Percentiles rank a stretch among this genome's conserved stretches.
Conservation (phyloP, 352 stramenopile species). For the Phytophthora ohioensis region DNA sequence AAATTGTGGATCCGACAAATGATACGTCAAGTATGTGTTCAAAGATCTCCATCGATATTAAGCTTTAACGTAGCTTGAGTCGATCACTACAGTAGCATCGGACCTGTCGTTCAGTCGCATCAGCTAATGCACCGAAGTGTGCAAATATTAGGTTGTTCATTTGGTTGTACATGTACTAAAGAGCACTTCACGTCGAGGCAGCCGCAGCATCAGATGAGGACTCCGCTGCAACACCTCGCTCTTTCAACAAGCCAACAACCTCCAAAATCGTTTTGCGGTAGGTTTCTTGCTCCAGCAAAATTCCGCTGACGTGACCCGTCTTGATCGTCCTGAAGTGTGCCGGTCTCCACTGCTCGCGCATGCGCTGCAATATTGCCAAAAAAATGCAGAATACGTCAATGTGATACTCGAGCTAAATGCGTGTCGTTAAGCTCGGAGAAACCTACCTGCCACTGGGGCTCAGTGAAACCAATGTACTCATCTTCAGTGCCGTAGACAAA, state of each 20-base stretch:
- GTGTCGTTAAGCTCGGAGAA: not conserved
- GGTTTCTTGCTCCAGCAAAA: constrained; percentile 73
- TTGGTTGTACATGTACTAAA: not conserved
- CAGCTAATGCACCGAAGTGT: not conserved
- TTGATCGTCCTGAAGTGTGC: constrained; percentile 73
- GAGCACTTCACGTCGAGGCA: constrained; percentile 8
- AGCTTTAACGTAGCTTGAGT: constrained; percentile 4
- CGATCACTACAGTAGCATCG: not conserved
- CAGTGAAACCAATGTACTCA: constrained; percentile 74
- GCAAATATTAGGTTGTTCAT: constrained; percentile 11
- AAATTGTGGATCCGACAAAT: not conserved
- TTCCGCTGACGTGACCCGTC: constrained; percentile 81
- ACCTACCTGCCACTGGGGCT: constrained; percentile 66
- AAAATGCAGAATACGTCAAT: not conserved
- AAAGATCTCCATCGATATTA: not conserved
- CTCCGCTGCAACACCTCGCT: constrained; percentile 16
- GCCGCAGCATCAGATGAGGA: constrained; percentile 16
- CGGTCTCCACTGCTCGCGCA: constrained; percentile 64
- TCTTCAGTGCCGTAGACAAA: constrained; percentile 85
- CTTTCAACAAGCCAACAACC: constrained; percentile 51
- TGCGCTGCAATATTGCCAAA: constrained; percentile 34
- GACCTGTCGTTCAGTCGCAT: constrained; percentile 19
- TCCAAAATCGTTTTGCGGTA: constrained; percentile 82
- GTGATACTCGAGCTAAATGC: not conserved
- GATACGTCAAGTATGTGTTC: not conserved